Conservation (phyloP, 2,329 filamentous ascomycete genomes). For the Harringtonia lauricola region DNA sequence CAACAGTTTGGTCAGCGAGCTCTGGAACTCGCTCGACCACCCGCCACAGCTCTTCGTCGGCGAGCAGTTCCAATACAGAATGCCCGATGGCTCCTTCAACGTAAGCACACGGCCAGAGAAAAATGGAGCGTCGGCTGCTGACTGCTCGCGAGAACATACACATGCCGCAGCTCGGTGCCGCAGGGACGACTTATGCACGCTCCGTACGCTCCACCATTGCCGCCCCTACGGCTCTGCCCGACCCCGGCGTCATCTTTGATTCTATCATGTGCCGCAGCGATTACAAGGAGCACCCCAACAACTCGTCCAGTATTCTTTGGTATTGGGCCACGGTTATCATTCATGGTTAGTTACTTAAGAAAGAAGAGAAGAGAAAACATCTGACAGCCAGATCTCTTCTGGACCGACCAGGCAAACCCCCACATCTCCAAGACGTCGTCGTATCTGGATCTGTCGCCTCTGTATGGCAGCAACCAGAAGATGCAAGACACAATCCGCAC, state of each 20-base stretch:
- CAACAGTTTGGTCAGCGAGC: constrained; percentile 53
- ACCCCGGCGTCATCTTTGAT: constrained; percentile 53
- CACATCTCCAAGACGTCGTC: constrained; percentile 56
- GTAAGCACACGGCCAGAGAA: constrained; percentile 20
- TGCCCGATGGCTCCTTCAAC: constrained; percentile 61
- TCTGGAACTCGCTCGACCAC: constrained; percentile 64
- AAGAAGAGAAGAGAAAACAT: neutral
- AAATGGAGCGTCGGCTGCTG: neutral
- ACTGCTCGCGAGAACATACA: constrained; percentile 44
- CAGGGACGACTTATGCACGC: constrained; percentile 55
- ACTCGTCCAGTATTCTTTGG: constrained; percentile 60
- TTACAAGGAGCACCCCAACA: constrained; percentile 54
- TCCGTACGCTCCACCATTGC: constrained; percentile 48
- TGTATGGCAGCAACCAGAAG: constrained; percentile 59
- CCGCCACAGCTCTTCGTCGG: constrained; percentile 57
- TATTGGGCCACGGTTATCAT: constrained; percentile 66
- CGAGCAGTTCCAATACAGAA: constrained; percentile 52
- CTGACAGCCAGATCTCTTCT: constrained; percentile 47
- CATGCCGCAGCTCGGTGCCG: constrained; percentile 54
- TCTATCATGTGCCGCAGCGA: constrained; percentile 44
- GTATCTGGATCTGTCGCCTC: constrained; percentile 59
- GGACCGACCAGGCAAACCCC: constrained; percentile 51
- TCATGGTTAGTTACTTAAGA: constrained; percentile 37
- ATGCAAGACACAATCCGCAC: constrained; percentile 58
- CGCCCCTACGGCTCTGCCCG: constrained; percentile 54